A percentile compares a stretch with the other conserved stretches of the same genome.
phyloP scores from a whole-genome alignment of 2,329 filamentous ascomycete genomes.

The Piedraia hortae region DNA sequence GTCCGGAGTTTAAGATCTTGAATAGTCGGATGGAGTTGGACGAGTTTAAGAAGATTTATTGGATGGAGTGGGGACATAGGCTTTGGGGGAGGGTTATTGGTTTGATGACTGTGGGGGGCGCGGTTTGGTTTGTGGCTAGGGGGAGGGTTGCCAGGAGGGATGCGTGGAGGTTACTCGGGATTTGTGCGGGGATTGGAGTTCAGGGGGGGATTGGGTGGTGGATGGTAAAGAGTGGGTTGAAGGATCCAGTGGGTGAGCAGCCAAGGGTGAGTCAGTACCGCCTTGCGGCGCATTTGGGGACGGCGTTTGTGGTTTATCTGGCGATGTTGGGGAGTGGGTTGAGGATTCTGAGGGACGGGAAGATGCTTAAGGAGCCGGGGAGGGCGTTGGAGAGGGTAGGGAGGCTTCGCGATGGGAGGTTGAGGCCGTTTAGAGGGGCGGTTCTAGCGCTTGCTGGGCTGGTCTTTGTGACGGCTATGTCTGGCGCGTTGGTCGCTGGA shows the following conservation, averaged over 20 bases:
- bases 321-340: conserved; percentile 86
- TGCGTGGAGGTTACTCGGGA: conserved; percentile 51
- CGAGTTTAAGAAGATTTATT: conserved; percentile 98
- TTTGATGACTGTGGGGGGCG: conserved; percentile 65
- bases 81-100: conserved; percentile 86
- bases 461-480: conserved; percentile 76
- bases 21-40: conserved; percentile 79
- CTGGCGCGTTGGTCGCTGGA: conserved; percentile 75
- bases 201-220: conserved; percentile 95
- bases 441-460: conserved; percentile 44
- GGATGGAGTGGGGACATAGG: conserved; percentile 94
- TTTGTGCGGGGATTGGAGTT: conserved; percentile 71
- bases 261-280: conserved; percentile 89
- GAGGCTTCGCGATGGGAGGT: conserved; percentile 35
- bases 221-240: conserved; percentile 95
- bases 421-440: conserved; percentile 45
- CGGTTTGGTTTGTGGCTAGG: conserved; percentile 62
- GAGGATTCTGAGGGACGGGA: conserved; percentile 50
- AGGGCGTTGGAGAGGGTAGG: conserved; percentile 27
- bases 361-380: conserved; percentile 36
- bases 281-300: conserved; percentile 62
- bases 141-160: conserved; percentile 53
- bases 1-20: conserved; percentile 73
- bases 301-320: conserved; percentile 77
- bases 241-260: conserved; percentile 78